Conservation (phyloP, 2,329 filamentous ascomycete genomes). For the Exophiala spinifera region DNA sequence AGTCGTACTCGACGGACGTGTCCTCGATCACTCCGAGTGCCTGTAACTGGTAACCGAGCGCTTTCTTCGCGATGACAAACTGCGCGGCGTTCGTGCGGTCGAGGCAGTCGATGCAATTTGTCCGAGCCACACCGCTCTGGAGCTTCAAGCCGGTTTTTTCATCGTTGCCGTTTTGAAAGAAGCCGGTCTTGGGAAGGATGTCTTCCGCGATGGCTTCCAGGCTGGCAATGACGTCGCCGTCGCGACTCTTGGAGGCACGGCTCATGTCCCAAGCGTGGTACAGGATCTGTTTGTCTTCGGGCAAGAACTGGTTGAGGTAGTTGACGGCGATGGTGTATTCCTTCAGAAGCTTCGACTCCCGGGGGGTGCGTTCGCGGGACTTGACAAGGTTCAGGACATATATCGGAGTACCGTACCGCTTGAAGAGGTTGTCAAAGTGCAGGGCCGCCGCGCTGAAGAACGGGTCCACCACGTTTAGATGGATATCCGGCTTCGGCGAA, state of each 20-base stretch:
- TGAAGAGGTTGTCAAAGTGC: conserved; percentile 92
- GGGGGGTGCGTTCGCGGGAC: conserved; percentile 76
- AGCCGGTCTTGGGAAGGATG: conserved; percentile 79
- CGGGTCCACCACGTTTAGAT: conserved; percentile 90
- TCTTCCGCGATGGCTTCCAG: conserved; percentile 86
- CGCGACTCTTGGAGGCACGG: conserved; percentile 83
- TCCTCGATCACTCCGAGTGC: conserved; percentile 82
- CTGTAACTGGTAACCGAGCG: conserved; percentile 86
- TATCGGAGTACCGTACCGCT: conserved; percentile 86
- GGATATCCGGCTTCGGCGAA: conserved; percentile 92
- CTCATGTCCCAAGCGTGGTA: conserved; percentile 99
- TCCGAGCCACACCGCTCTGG: conserved; percentile 89
- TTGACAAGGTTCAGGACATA: conserved; percentile 93
- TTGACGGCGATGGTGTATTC: conserved; percentile 85
- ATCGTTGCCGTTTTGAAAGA: conserved; percentile 88
- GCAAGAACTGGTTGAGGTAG: conserved; percentile 93
- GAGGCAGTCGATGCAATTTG: conserved; percentile 96
- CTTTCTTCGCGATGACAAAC: conserved; percentile 94
- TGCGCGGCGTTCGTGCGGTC: conserved; percentile 97
- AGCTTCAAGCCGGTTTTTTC: conserved; percentile 63
- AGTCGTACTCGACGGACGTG: conserved; percentile 83
- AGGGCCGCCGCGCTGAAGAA: conserved; percentile 91
- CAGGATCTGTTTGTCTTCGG: conserved; percentile 76
- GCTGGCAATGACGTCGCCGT: conserved; percentile 90
- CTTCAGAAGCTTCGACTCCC: conserved; percentile 84